A percentile compares a stretch with the other conserved stretches of the same genome.
These are phyloP conservation scores for Rubia yunnanensis DNA, from an alignment of 257 asterid species.

Conservation along the genomic window DNA sequence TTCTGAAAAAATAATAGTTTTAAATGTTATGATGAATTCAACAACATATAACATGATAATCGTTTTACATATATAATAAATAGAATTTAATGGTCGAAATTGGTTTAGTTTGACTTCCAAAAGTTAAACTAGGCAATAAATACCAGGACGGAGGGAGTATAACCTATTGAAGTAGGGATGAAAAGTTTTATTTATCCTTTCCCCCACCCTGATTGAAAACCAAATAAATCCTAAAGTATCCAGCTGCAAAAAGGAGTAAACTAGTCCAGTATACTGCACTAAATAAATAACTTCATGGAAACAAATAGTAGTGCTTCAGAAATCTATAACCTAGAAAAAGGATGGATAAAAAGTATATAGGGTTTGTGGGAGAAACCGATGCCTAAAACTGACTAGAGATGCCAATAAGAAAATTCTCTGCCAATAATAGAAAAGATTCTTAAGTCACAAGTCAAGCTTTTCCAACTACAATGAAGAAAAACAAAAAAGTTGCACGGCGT, in stretches of 20 bases:
- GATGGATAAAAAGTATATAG: not conserved
- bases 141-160: no score
- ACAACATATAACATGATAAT: no score
- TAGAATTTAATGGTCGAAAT: no score
- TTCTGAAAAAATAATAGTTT: no score
- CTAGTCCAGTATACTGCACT: not conserved
- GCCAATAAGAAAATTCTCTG: not conserved
- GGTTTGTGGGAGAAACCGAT: not conserved
- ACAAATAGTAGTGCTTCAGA: not conserved
- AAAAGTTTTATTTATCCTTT: not conserved
- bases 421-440: not conserved
- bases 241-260: not conserved
- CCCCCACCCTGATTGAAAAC: not conserved
- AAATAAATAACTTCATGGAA: not conserved
- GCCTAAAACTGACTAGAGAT: not conserved
- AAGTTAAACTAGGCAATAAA: no score
- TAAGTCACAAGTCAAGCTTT: not conserved
- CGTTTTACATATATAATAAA: no score
- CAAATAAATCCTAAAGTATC: not conserved
- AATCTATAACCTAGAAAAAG: not conserved
- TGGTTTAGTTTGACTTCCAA: no score
- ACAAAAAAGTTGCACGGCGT: not conserved
- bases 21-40: no score
- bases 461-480: not conserved
- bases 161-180: not conserved